A percentile compares a stretch with the other conserved stretches of the same genome.
phyloP scores from a whole-genome alignment of 2,329 filamentous ascomycete species.

The Monosporascus sp. region DNA sequence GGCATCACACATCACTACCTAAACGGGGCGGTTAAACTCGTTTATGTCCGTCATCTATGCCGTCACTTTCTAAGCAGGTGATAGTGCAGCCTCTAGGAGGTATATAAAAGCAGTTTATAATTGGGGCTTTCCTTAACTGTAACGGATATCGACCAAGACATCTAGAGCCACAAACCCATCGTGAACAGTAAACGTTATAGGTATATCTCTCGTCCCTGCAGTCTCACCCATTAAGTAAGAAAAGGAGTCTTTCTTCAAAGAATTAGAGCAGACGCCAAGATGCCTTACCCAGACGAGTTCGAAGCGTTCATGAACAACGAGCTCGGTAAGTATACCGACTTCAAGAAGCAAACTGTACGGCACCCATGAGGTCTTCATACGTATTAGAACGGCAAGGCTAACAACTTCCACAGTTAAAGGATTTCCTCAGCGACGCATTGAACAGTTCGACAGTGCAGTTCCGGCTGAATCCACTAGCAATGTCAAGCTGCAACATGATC shows the following conservation, averaged over 20 bases:
- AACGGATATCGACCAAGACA: background rate
- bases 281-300: conserved; percentile 26
- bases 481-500: no score
- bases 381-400: background rate
- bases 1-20: no score
- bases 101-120: background rate
- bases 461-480: no score
- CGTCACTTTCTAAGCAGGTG: background rate
- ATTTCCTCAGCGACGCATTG: conserved; percentile 37
- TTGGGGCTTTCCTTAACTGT: background rate
- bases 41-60: background rate
- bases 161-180: background rate
- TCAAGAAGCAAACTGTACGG: conserved; percentile 23
- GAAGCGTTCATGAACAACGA: conserved; percentile 28
- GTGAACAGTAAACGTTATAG: background rate
- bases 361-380: background rate
- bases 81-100: background rate
- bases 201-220: background rate
- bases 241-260: background rate
- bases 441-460: conserved; percentile 30
- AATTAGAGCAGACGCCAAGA: conserved; percentile 6
- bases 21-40: background rate
- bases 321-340: conserved; percentile 23
- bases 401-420: conserved; percentile 21
- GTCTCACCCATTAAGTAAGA: background rate